phyloP scores from a whole-genome alignment of 345 rosid genomes.

The Populus simonii region DNA sequence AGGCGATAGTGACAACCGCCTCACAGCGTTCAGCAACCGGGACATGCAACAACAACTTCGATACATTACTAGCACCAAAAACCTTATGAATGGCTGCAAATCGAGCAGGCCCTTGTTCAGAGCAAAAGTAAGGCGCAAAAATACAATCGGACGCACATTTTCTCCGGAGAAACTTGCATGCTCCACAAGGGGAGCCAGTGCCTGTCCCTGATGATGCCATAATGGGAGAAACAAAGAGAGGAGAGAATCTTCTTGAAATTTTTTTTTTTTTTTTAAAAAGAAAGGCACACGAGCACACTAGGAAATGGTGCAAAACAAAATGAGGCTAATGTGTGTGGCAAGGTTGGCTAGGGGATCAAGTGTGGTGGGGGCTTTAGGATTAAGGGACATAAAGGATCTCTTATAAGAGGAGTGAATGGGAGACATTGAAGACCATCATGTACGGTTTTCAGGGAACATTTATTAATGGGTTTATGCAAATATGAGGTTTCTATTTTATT shows the following conservation, averaged over 20 bases:
- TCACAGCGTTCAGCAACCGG: constrained; percentile 66
- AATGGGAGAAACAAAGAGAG: neutral
- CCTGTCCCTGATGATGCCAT: constrained; percentile 45
- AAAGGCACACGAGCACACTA: constrained; percentile 44
- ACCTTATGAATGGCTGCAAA: constrained; percentile 79
- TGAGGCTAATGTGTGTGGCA: constrained; percentile 1
- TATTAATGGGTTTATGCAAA: constrained; percentile 45
- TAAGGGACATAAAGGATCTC: constrained; percentile 12
- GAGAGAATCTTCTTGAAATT: neutral
- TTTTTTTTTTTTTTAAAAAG: neutral
- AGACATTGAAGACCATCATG: constrained; percentile 51
- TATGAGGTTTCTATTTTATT: constrained; percentile 5
- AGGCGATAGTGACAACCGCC: constrained; percentile 68
- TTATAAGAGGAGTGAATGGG: constrained; percentile 45
- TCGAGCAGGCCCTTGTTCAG: constrained; percentile 64
- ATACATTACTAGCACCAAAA: constrained; percentile 74
- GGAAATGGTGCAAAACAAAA: constrained; percentile 39
- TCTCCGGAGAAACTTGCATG: constrained; percentile 72
- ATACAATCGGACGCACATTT: constrained; percentile 68
- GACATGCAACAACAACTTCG: constrained; percentile 55
- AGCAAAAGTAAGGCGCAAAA: constrained; percentile 69
- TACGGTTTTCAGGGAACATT: constrained; percentile 56
- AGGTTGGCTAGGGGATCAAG: neutral
- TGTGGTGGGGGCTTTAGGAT: constrained; percentile 7
- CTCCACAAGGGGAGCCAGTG: constrained; percentile 64